A percentile compares a stretch with the other conserved stretches of the same genome.
Conservation (phyloP, 2,329 filamentous ascomycete species). For the Davidsoniella eucalypti region DNA sequence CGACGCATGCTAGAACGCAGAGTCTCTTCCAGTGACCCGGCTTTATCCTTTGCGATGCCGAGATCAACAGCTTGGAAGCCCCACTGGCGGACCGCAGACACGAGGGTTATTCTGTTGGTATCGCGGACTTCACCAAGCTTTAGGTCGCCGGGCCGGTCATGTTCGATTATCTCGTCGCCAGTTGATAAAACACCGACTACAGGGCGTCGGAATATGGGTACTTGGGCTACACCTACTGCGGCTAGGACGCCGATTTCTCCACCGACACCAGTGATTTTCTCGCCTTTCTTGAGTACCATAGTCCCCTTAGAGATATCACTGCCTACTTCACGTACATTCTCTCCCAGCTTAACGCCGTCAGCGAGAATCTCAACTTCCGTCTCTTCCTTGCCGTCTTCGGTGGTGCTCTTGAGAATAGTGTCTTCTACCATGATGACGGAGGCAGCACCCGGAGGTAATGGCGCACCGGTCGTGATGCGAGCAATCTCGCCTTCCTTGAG, state of each 20-base stretch:
- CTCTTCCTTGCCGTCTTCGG: constrained; percentile 70
- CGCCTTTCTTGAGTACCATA: constrained; percentile 57
- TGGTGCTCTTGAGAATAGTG: constrained; percentile 58
- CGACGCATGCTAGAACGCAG: constrained; percentile 58
- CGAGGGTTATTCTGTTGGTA: constrained; percentile 76
- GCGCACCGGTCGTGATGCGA: constrained; percentile 86
- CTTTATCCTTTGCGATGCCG: constrained; percentile 64
- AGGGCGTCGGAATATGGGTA: constrained; percentile 59
- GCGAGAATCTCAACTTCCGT: constrained; percentile 76
- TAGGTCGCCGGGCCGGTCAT: constrained; percentile 45
- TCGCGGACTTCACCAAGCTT: constrained; percentile 76
- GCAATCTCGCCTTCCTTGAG: constrained; percentile 63
- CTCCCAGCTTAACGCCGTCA: constrained; percentile 53
- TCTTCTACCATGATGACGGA: constrained; percentile 90
- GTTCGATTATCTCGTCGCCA: constrained; percentile 80
- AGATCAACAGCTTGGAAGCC: constrained; percentile 71
- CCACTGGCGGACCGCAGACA: constrained; percentile 57
- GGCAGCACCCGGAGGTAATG: constrained; percentile 72
- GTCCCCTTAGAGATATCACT: constrained; percentile 63
- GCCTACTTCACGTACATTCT: constrained; percentile 83
- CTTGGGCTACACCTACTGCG: constrained; percentile 58
- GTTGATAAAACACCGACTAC: constrained; percentile 79
- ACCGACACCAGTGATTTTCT: constrained; percentile 70
- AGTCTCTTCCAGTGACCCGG: constrained; percentile 56
- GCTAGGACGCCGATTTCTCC: constrained; percentile 85